phyloP scores from a whole-genome alignment of 306 rosid species.

The Hippophae gyantsensis region DNA sequence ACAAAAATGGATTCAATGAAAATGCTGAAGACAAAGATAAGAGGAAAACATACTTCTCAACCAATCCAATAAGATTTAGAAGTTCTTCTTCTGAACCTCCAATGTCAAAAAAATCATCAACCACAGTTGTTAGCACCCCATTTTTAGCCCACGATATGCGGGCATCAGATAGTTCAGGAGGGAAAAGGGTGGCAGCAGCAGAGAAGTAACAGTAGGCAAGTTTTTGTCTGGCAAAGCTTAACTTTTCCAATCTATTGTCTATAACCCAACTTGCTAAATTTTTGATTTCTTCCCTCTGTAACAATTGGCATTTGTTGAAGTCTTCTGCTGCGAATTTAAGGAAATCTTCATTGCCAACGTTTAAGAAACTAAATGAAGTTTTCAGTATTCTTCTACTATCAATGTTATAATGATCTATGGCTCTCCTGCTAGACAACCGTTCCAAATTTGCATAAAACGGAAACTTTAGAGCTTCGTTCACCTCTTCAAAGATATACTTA shows the following conservation, averaged over 20 bases:
- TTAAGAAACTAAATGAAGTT: conserved; percentile 62
- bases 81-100: conserved; percentile 65
- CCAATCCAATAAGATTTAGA: conserved; percentile 53
- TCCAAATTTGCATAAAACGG: conserved; percentile 51
- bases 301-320: conserved; percentile 62
- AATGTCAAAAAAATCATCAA: conserved; percentile 80
- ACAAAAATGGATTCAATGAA: conserved; percentile 1
- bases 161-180: conserved; percentile 61
- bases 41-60: conserved; percentile 47
- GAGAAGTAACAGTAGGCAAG: conserved; percentile 65
- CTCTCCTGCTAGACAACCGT: conserved; percentile 47
- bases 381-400: conserved; percentile 53
- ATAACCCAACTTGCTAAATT: conserved; percentile 57
- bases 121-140: conserved; percentile 67
- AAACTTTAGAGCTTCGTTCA: conserved; percentile 44
- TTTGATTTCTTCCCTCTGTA: conserved; percentile 49
- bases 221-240: conserved; percentile 77
- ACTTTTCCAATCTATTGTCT: conserved; percentile 57
- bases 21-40: conserved; percentile 8
- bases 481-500: conserved; percentile 45
- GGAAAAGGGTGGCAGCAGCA: conserved; percentile 44
- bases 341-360: conserved; percentile 51
- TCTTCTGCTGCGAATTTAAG: conserved; percentile 67
- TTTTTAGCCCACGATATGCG: conserved; percentile 77
- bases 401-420: conserved; percentile 41